These are phyloP conservation scores for Cucumis cinereus DNA, from an alignment of 306 rosid species.

Conservation along the genomic window DNA sequence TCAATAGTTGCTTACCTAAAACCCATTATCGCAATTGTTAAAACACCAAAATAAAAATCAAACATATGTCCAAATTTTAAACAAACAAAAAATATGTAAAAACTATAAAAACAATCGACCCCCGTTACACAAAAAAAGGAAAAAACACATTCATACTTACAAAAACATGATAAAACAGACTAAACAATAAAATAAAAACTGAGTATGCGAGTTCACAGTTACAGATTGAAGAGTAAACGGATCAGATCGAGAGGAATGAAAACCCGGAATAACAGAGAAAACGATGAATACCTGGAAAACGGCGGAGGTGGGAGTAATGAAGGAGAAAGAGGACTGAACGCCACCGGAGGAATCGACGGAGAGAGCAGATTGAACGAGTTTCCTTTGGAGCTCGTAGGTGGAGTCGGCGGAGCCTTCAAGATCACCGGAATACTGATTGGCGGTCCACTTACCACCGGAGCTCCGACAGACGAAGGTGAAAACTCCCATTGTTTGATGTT, in stretches of 20 bases:
- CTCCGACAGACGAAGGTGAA: conserved; percentile 57
- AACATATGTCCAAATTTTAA: background rate
- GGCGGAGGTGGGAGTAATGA: conserved; percentile 48
- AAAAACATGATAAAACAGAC: background rate
- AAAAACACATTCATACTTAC: background rate
- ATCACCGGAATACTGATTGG: conserved; percentile 56
- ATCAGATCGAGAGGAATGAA: background rate
- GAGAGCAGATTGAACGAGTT: conserved; percentile 53
- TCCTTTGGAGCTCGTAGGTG: conserved; percentile 60
- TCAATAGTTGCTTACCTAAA: background rate
- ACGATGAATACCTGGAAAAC: conserved; percentile 49
- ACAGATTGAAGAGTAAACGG: background rate
- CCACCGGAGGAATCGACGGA: conserved; percentile 58
- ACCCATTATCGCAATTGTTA: background rate
- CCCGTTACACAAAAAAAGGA: background rate
- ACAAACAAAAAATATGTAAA: background rate
- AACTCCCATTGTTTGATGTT: conserved; percentile 45
- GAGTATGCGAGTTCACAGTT: no score
- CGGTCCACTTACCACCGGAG: conserved; percentile 61
- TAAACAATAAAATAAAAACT: no score
- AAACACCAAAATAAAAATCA: background rate
- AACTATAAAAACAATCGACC: background rate
- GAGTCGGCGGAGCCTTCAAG: conserved; percentile 58
- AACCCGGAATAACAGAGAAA: background rate
- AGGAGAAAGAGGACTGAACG: conserved; percentile 68